Evolutionary conservation across 1,284 basidiomycete species (phyloP).

Genomic region (Baeospora myosura): DNA sequence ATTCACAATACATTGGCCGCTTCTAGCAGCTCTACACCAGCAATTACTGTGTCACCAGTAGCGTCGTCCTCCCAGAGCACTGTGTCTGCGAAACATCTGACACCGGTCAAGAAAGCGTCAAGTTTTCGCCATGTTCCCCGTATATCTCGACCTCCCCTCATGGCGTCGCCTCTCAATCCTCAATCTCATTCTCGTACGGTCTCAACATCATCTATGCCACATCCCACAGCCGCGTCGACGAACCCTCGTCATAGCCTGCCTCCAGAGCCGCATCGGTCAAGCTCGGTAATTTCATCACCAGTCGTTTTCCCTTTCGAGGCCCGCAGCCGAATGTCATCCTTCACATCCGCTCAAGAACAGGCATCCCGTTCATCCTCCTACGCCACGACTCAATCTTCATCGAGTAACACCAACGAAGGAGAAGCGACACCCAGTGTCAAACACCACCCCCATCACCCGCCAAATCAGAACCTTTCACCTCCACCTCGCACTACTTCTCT

Average conservation of each 20-base stretch:
- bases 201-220: constrained; percentile 11
- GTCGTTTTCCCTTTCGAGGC: constrained; percentile 13
- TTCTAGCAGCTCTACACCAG: neutral
- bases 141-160: too few relatives aligned
- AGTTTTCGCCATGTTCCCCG: constrained; percentile 57
- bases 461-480: too few relatives aligned
- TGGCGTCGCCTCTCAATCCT: constrained; percentile 32
- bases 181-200: constrained; percentile 26
- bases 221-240: constrained; percentile 11
- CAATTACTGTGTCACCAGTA: constrained; percentile 2
- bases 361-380: constrained; percentile 10
- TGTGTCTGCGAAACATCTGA: neutral
- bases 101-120: constrained; percentile 35
- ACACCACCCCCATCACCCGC: too few relatives aligned
- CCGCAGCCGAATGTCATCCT: constrained; percentile 16
- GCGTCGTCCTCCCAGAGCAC: constrained; percentile 5
- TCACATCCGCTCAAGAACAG: constrained; percentile 6
- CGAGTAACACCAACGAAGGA: too few relatives aligned
- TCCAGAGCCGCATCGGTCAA: constrained; percentile 8
- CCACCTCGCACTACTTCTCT: too few relatives aligned
- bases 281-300: constrained; percentile 2
- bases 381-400: too few relatives aligned
- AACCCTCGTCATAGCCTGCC: constrained; percentile 15
- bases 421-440: too few relatives aligned
- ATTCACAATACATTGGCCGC: too few relatives aligned